Evolutionary conservation across 768 basidiomycete species (phyloP).

Genomic region (Xerocomus brunneocitrinus): DNA sequence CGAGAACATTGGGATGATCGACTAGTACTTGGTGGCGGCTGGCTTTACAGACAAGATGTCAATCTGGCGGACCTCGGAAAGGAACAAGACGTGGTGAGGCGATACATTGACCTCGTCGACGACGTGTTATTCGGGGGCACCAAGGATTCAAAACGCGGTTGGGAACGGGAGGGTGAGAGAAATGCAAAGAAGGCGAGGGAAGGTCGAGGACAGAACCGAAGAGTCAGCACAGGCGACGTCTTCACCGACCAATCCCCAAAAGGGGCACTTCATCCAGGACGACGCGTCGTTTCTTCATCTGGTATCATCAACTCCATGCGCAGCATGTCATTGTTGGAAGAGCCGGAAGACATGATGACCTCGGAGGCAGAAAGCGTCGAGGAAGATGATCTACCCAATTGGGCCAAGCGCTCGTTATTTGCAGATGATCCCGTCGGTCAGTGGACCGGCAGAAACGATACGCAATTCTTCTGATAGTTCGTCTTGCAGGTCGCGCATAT

Average conservation of each 20-base stretch:
- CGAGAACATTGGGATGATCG: constrained; percentile 78
- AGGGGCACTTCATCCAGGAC: constrained; percentile 24
- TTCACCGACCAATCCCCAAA: constrained; percentile 21
- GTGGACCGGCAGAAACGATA: constrained; percentile 17
- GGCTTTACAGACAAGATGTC: constrained; percentile 73
- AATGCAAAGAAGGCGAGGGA: constrained; percentile 41
- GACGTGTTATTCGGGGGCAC: constrained; percentile 68
- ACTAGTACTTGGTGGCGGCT: constrained; percentile 75
- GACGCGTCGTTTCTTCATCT: constrained; percentile 53
- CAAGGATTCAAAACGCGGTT: constrained; percentile 44
- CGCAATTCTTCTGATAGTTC: constrained; percentile 1
- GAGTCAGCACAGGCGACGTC: constrained; percentile 29
- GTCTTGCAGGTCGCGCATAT: constrained; percentile 55
- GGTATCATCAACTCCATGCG: constrained; percentile 54
- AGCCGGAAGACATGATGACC: constrained; percentile 54
- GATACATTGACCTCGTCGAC: constrained; percentile 76
- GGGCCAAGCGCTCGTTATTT: constrained; percentile 66
- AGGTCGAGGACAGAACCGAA: constrained; percentile 34
- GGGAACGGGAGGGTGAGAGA: constrained; percentile 45
- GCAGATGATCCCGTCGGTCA: constrained; percentile 54
- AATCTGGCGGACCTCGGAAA: constrained; percentile 46
- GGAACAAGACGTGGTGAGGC: constrained; percentile 52
- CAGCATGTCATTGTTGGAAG: constrained; percentile 45
- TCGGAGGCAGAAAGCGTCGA: constrained; percentile 44
- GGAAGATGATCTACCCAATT: constrained; percentile 70